phyloP scores from a whole-genome alignment of 1,284 basidiomycete species.

The Cutaneotrichosporon spelunceum region DNA sequence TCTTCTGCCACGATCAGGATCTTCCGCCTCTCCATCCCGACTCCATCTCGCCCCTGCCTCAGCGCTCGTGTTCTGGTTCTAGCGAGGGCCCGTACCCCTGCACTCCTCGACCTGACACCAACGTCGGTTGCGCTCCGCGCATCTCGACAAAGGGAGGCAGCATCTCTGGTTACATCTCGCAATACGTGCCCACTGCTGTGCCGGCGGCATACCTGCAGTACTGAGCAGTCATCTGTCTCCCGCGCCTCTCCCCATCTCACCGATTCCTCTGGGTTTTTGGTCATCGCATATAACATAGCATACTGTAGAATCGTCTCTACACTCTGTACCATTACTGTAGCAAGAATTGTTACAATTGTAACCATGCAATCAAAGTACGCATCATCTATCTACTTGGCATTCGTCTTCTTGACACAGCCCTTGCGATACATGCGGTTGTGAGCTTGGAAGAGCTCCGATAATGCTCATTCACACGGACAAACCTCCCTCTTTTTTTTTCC shows the following conservation, averaged over 20 bases:
- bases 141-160: slow-evolving; percentile 1
- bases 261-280: not conserved
- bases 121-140: slow-evolving; percentile 10
- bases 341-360: not conserved
- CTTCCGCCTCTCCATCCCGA: slow-evolving; percentile 44
- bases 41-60: slow-evolving; percentile 38
- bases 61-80: slow-evolving; percentile 34
- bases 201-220: no score
- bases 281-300: not conserved
- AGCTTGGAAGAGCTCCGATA: no score
- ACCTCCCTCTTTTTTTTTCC: no score
- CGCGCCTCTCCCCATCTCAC: not conserved
- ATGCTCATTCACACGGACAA: no score
- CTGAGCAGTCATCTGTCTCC: not conserved
- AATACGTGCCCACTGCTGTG: not conserved
- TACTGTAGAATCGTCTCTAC: no score
- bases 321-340: not conserved
- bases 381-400: no score
- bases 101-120: slow-evolving; percentile 34
- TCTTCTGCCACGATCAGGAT: slow-evolving; percentile 22
- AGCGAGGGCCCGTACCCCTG: slow-evolving; percentile 41
- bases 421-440: no score
- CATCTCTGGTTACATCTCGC: not conserved
- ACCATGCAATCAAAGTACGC: not conserved
- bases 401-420: no score